These are phyloP conservation scores for Hypoxylon sp. DNA, from an alignment of 2,329 filamentous ascomycete species.

Conservation along the genomic window DNA sequence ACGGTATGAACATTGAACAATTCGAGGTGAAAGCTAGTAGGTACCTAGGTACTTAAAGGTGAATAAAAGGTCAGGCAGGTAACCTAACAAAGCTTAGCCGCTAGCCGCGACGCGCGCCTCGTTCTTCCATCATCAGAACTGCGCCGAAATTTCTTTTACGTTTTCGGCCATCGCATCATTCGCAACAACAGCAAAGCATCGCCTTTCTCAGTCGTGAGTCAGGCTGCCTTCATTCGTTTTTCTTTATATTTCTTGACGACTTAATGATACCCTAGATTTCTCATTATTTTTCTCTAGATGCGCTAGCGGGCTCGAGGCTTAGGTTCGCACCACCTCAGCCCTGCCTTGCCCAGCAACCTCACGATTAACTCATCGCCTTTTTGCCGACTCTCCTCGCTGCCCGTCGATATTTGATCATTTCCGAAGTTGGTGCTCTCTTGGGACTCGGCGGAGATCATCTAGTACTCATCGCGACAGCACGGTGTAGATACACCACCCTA, in stretches of 20 bases:
- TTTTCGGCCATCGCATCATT: conserved; percentile 29
- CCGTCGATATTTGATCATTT: not conserved
- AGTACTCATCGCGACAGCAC: conserved; percentile 1
- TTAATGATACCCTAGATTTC: conserved; percentile 39
- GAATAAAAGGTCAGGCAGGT: conserved; percentile 22
- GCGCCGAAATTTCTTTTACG: conserved; percentile 26
- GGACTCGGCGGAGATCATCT: not conserved
- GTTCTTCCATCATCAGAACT: conserved; percentile 32
- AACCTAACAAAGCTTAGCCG: not conserved
- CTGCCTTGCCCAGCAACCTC: not conserved
- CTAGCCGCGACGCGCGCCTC: conserved; percentile 32
- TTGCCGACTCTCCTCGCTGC: not conserved
- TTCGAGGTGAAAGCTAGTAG: conserved; percentile 3
- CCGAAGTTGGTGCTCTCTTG: not conserved
- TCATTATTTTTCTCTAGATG: conserved; percentile 11
- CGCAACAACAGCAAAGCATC: conserved; percentile 18
- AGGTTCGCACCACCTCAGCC: conserved; percentile 29
- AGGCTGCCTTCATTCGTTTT: conserved; percentile 27
- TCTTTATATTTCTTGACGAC: conserved; percentile 41
- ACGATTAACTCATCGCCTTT: not conserved
- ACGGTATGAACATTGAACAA: conserved; percentile 7
- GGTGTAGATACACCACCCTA: not conserved
- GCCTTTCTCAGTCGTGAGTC: conserved; percentile 22
- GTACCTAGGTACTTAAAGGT: conserved; percentile 2
- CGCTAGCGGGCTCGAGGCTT: conserved; percentile 28